Conservation (phyloP, 176 grass and related monocot genomes). For the Tuctoria greenei region DNA sequence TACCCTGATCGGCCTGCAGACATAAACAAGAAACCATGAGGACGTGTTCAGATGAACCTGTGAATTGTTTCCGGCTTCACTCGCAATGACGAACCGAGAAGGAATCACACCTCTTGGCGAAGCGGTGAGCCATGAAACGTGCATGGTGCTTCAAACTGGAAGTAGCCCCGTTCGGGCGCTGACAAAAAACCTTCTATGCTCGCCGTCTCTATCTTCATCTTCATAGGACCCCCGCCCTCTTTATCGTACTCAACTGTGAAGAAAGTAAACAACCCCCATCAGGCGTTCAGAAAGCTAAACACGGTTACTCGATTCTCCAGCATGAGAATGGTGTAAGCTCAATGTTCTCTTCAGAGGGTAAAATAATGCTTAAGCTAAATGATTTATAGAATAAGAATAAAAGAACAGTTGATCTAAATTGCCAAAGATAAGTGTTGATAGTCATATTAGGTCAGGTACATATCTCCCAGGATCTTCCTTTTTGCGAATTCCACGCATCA, state of each 20-base stretch:
- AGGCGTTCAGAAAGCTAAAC: not conserved
- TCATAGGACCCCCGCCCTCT: constrained; percentile 62
- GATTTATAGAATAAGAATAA: not conserved
- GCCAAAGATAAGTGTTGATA: not conserved
- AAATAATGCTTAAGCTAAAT: not conserved
- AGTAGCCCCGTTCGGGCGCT: not conserved
- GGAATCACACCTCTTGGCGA: not conserved
- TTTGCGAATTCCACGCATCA: constrained; percentile 43
- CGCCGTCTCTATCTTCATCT: constrained; percentile 58
- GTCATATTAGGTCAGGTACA: constrained; percentile 30
- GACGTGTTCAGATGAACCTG: not conserved
- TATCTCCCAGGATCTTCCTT: constrained; percentile 74
- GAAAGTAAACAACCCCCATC: constrained; percentile 13
- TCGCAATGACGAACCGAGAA: not conserved
- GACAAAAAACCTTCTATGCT: constrained; percentile 55
- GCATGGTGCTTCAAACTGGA: constrained; percentile 60
- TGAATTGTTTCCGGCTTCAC: not conserved
- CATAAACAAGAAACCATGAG: not conserved
- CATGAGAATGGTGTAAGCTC: not conserved
- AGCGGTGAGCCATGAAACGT: constrained; percentile 26
- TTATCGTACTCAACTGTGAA: constrained; percentile 68
- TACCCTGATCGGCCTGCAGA: constrained; percentile 7
- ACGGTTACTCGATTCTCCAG: not conserved
- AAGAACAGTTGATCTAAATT: not conserved
- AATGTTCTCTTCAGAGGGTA: too few relatives aligned